These are phyloP conservation scores for Penicillium macrosclerotiorum DNA, from an alignment of 495 filamentous ascomycete genomes.

Conservation along the genomic window DNA sequence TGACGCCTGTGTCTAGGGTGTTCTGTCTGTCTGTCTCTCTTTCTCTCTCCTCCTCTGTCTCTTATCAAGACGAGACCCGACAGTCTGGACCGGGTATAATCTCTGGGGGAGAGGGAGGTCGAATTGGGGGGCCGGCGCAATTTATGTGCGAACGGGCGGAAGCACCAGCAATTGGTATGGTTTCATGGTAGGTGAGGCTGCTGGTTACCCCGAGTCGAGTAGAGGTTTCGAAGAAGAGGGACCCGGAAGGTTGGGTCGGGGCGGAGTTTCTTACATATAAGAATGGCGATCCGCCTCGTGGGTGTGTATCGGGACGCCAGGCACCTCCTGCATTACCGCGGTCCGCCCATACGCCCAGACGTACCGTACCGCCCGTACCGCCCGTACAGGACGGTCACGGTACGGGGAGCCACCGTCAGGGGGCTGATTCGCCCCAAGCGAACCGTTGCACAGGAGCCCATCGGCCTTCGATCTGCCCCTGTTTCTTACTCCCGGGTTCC, in stretches of 20 bases:
- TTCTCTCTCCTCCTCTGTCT: too few relatives aligned
- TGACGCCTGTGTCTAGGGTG: too few relatives aligned
- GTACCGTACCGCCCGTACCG: too few relatives aligned
- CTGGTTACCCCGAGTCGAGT: not conserved
- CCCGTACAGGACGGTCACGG: too few relatives aligned
- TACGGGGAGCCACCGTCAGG: constrained; percentile 7
- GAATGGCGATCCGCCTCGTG: too few relatives aligned
- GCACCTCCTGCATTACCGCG: too few relatives aligned
- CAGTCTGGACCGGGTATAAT: too few relatives aligned
- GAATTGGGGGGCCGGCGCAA: constrained; percentile 5
- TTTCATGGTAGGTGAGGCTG: constrained; percentile 15
- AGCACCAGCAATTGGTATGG: constrained; percentile 12
- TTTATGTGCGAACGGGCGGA: constrained; percentile 12
- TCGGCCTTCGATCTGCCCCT: not conserved
- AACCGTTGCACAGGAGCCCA: constrained; percentile 6
- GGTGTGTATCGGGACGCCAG: too few relatives aligned
- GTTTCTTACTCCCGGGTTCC: constrained; percentile 4
- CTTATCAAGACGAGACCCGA: too few relatives aligned
- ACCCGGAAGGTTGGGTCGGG: constrained; percentile 8
- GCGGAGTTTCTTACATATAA: constrained; percentile 9
- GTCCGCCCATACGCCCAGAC: too few relatives aligned
- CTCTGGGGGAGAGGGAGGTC: constrained; percentile 5
- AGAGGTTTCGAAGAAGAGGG: not conserved
- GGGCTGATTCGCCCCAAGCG: constrained; percentile 3
- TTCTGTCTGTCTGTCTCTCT: too few relatives aligned